Evolutionary conservation across 345 rosid species (phyloP).

Genomic region (Sisymbrium irio): DNA sequence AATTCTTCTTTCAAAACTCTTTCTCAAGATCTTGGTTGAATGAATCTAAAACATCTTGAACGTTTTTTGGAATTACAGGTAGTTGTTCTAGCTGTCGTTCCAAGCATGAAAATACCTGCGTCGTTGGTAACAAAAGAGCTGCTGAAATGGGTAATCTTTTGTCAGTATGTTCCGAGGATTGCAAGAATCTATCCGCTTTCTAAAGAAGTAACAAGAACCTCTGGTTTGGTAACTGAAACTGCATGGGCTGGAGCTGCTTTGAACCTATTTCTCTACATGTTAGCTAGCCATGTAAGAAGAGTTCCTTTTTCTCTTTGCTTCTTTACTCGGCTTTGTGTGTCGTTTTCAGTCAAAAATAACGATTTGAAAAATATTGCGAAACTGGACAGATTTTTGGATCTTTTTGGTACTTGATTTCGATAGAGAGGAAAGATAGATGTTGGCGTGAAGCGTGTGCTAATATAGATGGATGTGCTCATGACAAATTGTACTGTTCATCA

Average conservation of each 20-base stretch:
- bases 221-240: conserved; percentile 39
- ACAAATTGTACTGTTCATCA: conserved; percentile 7
- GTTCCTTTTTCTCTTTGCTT: neutral
- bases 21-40: neutral
- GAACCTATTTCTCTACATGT: conserved; percentile 37
- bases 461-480: neutral
- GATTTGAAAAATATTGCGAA: neutral
- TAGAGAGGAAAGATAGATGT: conserved; percentile 41
- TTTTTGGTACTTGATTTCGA: conserved; percentile 41
- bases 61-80: conserved; percentile 9
- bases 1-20: neutral
- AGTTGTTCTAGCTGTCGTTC: conserved; percentile 37
- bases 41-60: neutral
- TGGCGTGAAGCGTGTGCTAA: conserved; percentile 39
- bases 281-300: conserved; percentile 39
- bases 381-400: conserved; percentile 34
- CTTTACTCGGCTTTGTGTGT: neutral
- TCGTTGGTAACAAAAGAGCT: conserved; percentile 36
- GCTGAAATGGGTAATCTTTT: conserved; percentile 35
- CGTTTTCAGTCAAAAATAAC: neutral
- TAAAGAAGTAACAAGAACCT: conserved; percentile 38
- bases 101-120: conserved; percentile 7
- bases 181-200: conserved; percentile 33
- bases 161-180: conserved; percentile 40
- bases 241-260: conserved; percentile 46